phyloP scores from a whole-genome alignment of 2,329 filamentous ascomycete genomes.

The Fusarium gaditjirri region DNA sequence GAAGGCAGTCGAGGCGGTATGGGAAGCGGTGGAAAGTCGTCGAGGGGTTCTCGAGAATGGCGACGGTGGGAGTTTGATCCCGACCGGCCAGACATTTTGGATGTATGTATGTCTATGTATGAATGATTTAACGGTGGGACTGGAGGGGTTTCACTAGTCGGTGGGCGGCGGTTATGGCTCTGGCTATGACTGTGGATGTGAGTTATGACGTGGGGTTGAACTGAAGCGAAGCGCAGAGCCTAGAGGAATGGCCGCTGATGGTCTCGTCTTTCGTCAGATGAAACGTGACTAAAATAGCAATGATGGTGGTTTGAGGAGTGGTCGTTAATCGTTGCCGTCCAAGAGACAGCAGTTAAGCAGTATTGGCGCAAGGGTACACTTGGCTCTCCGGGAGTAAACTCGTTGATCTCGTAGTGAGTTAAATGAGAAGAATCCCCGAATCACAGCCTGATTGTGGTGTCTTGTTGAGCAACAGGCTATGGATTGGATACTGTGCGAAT shows the following conservation, averaged over 20 bases:
- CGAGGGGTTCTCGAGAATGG: constrained; percentile 45
- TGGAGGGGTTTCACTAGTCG: constrained; percentile 17
- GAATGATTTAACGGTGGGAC: constrained; percentile 11
- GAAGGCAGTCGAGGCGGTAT: constrained; percentile 47
- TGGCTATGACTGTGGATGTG: not conserved
- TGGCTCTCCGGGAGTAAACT: not conserved
- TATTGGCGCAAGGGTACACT: not conserved
- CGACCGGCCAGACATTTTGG: constrained; percentile 49
- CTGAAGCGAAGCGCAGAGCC: constrained; percentile 16
- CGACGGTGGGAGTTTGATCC: constrained; percentile 46
- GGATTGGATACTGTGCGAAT: constrained; percentile 14
- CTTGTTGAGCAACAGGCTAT: constrained; percentile 6
- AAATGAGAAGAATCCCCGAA: constrained; percentile 8
- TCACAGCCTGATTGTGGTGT: constrained; percentile 12
- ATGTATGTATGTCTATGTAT: constrained; percentile 23
- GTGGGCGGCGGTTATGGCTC: constrained; percentile 1
- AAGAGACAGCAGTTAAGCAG: not conserved
- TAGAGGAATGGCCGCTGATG: constrained; percentile 17
- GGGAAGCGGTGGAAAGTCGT: constrained; percentile 49
- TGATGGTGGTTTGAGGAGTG: not conserved
- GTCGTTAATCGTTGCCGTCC: not conserved
- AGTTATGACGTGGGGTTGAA: constrained; percentile 34
- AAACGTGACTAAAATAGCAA: constrained; percentile 14
- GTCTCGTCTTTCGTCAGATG: constrained; percentile 12
- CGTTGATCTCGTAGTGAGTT: constrained; percentile 17